Evolutionary conservation across 2,329 filamentous ascomycete genomes (phyloP).

Genomic region (Graphilbum sp.): DNA sequence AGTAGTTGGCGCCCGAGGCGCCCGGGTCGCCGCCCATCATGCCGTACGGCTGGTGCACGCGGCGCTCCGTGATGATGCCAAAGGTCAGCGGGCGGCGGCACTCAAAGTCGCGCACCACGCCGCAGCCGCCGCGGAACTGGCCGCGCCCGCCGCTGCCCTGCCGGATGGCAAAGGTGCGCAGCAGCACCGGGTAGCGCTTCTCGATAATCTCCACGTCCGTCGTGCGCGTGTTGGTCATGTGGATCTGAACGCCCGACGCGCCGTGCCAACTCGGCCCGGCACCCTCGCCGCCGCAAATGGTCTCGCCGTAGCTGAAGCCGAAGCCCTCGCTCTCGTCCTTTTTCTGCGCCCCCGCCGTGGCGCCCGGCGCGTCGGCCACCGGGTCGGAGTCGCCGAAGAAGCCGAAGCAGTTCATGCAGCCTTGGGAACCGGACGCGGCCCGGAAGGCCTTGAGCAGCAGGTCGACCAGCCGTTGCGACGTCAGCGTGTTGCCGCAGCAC

Average conservation of each 20-base stretch:
- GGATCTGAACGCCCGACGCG: constrained; percentile 59
- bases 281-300: constrained; percentile 61
- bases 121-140: constrained; percentile 52
- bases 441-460: constrained; percentile 66
- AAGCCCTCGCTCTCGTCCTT: constrained; percentile 13
- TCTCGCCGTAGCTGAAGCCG: constrained; percentile 77
- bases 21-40: constrained; percentile 70
- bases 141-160: constrained; percentile 46
- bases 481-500: constrained; percentile 69
- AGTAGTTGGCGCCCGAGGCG: constrained; percentile 65
- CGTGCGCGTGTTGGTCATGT: constrained; percentile 78
- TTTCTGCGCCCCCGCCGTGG: constrained; percentile 14
- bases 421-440: constrained; percentile 62
- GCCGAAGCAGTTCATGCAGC: constrained; percentile 70
- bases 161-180: constrained; percentile 53
- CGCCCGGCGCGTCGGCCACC: constrained; percentile 36
- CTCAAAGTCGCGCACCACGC: constrained; percentile 64
- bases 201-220: constrained; percentile 70
- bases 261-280: constrained; percentile 60
- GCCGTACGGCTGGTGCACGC: constrained; percentile 66
- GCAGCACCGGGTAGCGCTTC: constrained; percentile 54
- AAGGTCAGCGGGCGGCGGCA: constrained; percentile 63
- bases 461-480: constrained; percentile 66
- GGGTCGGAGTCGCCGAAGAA: constrained; percentile 50
- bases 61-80: constrained; percentile 59